A percentile compares a stretch with the other conserved stretches of the same genome.
Conservation (phyloP, 2,329 filamentous ascomycete genomes). For the Penicillium psychrosexuale region DNA sequence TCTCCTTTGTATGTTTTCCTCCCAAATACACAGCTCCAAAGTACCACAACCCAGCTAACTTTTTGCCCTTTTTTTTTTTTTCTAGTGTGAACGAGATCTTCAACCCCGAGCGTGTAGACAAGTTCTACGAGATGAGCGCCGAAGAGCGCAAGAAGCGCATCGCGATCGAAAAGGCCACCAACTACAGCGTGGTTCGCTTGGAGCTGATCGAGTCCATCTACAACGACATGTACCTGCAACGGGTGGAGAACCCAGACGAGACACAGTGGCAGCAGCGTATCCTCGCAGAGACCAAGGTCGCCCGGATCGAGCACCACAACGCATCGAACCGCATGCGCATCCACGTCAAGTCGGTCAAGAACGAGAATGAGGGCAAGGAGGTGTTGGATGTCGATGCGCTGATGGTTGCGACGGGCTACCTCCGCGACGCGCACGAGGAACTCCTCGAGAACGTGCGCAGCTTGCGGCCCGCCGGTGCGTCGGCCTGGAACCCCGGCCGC, state of each 20-base stretch:
- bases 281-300: conserved; percentile 64
- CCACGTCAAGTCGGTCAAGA: conserved; percentile 53
- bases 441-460: conserved; percentile 67
- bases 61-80: neutral
- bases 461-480: conserved; percentile 59
- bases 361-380: conserved; percentile 50
- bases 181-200: conserved; percentile 93
- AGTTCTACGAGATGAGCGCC: conserved; percentile 66
- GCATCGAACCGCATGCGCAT: conserved; percentile 56
- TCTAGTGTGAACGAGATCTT: conserved; percentile 89
- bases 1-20: conserved; percentile 73
- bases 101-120: conserved; percentile 79
- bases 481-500: conserved; percentile 65
- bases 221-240: conserved; percentile 82
- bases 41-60: conserved; percentile 4
- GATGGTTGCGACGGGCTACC: conserved; percentile 85
- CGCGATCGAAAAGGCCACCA: conserved; percentile 73
- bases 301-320: conserved; percentile 55
- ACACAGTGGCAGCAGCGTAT: conserved; percentile 79
- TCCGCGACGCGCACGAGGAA: conserved; percentile 70
- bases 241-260: conserved; percentile 67
- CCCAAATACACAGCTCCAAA: neutral
- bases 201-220: conserved; percentile 86
- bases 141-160: conserved; percentile 61
- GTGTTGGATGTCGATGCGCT: conserved; percentile 73